phyloP scores from a whole-genome alignment of 352 stramenopile genomes.

The Globisporangium irregulare region DNA sequence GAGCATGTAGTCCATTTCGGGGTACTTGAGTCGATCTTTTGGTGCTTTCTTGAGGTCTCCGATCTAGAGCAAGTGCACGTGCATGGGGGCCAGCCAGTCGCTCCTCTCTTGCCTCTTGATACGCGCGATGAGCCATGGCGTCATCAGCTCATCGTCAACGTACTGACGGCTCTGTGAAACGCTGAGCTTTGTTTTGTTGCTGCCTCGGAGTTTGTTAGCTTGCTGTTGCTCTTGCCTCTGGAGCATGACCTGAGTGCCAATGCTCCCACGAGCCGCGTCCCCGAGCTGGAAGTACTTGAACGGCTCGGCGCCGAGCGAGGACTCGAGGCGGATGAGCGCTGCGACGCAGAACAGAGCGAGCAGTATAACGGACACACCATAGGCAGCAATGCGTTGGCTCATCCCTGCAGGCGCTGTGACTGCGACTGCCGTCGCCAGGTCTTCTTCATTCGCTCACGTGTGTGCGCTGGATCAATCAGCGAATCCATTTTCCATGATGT shows the following conservation, averaged over 20 bases:
- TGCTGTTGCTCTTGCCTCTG: not conserved
- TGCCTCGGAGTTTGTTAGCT: not conserved
- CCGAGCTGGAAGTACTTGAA: not conserved
- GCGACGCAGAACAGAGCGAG: not conserved
- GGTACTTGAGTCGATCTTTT: conserved; percentile 1
- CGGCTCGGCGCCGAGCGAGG: not conserved
- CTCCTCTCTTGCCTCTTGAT: not conserved
- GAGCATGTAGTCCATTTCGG: conserved; percentile 12
- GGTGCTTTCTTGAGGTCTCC: conserved; percentile 10
- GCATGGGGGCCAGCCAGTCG: conserved; percentile 2
- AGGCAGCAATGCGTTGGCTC: not conserved
- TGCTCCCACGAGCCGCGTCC: not conserved
- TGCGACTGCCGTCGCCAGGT: not conserved
- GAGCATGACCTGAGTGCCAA: too few relatives aligned
- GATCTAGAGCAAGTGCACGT: conserved; percentile 21
- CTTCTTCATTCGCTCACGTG: not conserved
- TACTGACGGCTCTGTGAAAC: not conserved
- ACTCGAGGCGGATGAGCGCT: not conserved
- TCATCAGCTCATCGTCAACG: conserved; percentile 8
- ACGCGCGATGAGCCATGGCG: conserved; percentile 1
- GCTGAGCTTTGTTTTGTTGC: not conserved
- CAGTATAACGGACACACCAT: not conserved
- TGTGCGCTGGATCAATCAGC: not conserved
- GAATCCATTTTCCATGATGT: not conserved
- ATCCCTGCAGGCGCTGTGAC: not conserved